Conservation (phyloP, 2,329 filamentous ascomycete species). For the Cucurbitaria berberidis region DNA sequence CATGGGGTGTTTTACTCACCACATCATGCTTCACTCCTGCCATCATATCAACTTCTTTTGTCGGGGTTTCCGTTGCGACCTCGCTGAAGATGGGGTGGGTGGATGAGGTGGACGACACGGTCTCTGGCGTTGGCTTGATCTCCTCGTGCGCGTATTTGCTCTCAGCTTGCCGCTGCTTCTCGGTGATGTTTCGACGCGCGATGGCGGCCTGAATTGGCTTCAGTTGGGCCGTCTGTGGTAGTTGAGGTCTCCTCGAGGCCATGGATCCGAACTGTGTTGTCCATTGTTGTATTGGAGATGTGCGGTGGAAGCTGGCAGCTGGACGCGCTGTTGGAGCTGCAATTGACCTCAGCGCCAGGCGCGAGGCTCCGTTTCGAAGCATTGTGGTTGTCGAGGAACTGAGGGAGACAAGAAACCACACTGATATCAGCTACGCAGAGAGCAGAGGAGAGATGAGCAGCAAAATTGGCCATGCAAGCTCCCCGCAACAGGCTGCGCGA, state of each 20-base stretch:
- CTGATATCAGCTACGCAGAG: background rate
- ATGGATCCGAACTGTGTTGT: constrained; percentile 53
- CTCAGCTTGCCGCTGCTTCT: constrained; percentile 63
- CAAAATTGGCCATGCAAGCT: background rate
- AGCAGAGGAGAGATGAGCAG: background rate
- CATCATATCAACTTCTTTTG: constrained; percentile 55
- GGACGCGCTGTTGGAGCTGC: constrained; percentile 38
- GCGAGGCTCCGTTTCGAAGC: constrained; percentile 54
- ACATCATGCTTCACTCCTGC: constrained; percentile 50
- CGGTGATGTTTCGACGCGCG: constrained; percentile 52
- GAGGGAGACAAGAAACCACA: background rate
- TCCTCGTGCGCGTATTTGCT: constrained; percentile 60
- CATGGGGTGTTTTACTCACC: constrained; percentile 24
- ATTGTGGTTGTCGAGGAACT: constrained; percentile 27
- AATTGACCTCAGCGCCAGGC: constrained; percentile 50
- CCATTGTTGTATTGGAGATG: constrained; percentile 41
- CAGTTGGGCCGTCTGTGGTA: constrained; percentile 32
- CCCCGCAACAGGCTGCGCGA: background rate
- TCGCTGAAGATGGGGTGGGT: constrained; percentile 51
- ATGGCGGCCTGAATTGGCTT: constrained; percentile 43
- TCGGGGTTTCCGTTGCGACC: constrained; percentile 40
- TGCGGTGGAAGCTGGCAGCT: constrained; percentile 29
- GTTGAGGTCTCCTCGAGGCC: constrained; percentile 43
- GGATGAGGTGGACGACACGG: constrained; percentile 65
- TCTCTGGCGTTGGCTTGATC: constrained; percentile 65